Evolutionary conservation across 2,329 filamentous ascomycete genomes (phyloP).

Genomic region (Cryphonectria parasitica): DNA sequence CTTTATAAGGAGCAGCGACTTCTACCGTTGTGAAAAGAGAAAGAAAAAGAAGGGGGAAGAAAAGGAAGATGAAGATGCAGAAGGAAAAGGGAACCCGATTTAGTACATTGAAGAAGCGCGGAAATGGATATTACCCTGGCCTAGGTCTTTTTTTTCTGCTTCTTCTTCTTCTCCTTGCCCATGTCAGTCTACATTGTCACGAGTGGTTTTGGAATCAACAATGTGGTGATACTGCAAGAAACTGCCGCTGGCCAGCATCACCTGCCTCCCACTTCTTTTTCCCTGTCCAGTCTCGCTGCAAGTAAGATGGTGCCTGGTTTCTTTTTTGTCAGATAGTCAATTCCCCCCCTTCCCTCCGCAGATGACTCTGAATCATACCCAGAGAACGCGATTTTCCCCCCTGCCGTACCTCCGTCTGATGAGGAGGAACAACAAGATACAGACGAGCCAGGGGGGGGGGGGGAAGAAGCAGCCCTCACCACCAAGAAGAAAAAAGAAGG

Average conservation of each 20-base stretch:
- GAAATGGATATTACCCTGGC: too few species aligned
- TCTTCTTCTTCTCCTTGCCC: too few species aligned
- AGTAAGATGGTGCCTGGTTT: not conserved
- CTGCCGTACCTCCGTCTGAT: constrained; percentile 19
- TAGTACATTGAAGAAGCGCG: too few species aligned
- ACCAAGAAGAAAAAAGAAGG: not conserved
- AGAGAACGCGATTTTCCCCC: not conserved
- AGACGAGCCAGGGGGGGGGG: too few species aligned
- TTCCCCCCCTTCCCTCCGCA: not conserved
- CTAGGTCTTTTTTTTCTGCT: too few species aligned
- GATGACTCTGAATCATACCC: not conserved
- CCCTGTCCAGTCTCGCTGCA: not conserved
- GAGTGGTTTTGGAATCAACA: not conserved
- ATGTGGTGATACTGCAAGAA: constrained; percentile 17
- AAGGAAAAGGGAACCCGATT: too few species aligned
- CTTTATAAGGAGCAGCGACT: not conserved
- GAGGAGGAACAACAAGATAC: not conserved
- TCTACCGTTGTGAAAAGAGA: too few species aligned
- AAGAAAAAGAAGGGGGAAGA: too few species aligned
- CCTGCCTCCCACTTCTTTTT: not conserved
- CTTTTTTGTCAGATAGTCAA: not conserved
- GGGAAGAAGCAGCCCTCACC: too few species aligned
- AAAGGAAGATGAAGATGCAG: too few species aligned
- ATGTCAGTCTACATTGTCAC: constrained; percentile 12
- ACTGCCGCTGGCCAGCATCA: not conserved